phyloP scores from a whole-genome alignment of 2,329 filamentous ascomycete genomes.

The Stachybotrys chartarum region DNA sequence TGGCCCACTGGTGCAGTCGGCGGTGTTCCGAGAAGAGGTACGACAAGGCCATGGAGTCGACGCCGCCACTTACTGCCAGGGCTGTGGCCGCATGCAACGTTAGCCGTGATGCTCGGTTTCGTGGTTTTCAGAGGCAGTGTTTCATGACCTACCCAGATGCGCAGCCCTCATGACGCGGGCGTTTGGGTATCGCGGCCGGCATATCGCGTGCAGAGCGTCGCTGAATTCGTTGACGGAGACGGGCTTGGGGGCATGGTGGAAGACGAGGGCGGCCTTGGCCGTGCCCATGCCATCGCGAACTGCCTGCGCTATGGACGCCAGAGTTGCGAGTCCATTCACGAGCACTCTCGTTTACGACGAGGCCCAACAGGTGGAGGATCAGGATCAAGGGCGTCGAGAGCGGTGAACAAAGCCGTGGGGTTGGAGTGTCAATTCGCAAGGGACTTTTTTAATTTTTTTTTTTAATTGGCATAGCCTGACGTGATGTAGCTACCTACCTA shows the following conservation, averaged over 20 bases:
- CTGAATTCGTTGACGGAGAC: constrained; percentile 29
- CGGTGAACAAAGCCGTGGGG: too few relatives aligned
- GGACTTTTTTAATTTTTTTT: too few relatives aligned
- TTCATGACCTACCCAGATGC: constrained; percentile 31
- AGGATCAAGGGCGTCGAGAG: too few relatives aligned
- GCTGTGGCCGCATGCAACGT: constrained; percentile 30
- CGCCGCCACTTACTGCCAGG: constrained; percentile 83
- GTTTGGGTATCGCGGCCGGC: constrained; percentile 41
- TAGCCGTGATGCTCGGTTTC: too few relatives aligned
- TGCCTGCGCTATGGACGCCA: constrained; percentile 6
- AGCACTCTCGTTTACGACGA: neutral
- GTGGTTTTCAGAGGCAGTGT: too few relatives aligned
- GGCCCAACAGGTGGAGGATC: too few relatives aligned
- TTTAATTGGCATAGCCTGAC: too few relatives aligned
- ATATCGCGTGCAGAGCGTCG: constrained; percentile 42
- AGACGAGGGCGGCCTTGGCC: constrained; percentile 22
- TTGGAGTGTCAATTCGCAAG: too few relatives aligned
- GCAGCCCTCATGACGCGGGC: constrained; percentile 25
- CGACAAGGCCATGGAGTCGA: constrained; percentile 96
- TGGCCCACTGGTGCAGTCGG: constrained; percentile 21
- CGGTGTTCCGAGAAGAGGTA: constrained; percentile 54
- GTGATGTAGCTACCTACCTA: too few relatives aligned
- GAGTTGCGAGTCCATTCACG: constrained; percentile 8
- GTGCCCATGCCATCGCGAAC: constrained; percentile 23
- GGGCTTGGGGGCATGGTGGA: constrained; percentile 30